Evolutionary conservation across 352 stramenopile species (phyloP).

Genomic region (Phytophthora lateralis): DNA sequence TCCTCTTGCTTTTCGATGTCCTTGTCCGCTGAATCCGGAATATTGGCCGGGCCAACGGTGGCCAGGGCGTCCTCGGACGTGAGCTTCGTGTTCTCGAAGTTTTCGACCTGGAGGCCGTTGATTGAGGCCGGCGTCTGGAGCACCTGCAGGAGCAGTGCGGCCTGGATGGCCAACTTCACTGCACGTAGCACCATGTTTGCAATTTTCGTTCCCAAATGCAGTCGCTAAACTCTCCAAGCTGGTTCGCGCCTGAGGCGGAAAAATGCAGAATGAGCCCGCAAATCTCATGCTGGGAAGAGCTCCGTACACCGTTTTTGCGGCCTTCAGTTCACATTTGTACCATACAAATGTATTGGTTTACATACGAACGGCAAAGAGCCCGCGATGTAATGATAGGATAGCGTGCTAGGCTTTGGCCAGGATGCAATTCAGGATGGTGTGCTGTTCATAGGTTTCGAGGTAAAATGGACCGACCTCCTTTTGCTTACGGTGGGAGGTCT

Average conservation of each 20-base stretch:
- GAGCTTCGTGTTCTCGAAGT: conserved; percentile 31
- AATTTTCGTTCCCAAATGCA: conserved; percentile 21
- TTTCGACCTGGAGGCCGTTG: conserved; percentile 15
- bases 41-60: conserved; percentile 1
- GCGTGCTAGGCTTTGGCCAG: conserved; percentile 21
- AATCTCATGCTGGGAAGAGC: conserved; percentile 27
- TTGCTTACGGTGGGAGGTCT: conserved; percentile 17
- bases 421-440: conserved; percentile 34
- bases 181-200: conserved; percentile 32
- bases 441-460: conserved; percentile 21
- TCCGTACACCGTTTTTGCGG: background rate
- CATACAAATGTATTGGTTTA: background rate
- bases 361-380: conserved; percentile 25
- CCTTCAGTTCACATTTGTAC: background rate
- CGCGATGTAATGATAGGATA: conserved; percentile 34
- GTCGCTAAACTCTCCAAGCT: conserved; percentile 7
- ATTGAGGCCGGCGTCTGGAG: conserved; percentile 15
- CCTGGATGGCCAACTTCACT: conserved; percentile 24
- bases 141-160: conserved; percentile 23
- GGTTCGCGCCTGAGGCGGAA: conserved; percentile 19
- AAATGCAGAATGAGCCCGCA: conserved; percentile 35
- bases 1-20: conserved; percentile 20
- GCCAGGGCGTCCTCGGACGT: conserved; percentile 4
- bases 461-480: conserved; percentile 11
- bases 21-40: conserved; percentile 11